Evolutionary conservation across 345 rosid species (phyloP).

Genomic region (Populus tremula): DNA sequence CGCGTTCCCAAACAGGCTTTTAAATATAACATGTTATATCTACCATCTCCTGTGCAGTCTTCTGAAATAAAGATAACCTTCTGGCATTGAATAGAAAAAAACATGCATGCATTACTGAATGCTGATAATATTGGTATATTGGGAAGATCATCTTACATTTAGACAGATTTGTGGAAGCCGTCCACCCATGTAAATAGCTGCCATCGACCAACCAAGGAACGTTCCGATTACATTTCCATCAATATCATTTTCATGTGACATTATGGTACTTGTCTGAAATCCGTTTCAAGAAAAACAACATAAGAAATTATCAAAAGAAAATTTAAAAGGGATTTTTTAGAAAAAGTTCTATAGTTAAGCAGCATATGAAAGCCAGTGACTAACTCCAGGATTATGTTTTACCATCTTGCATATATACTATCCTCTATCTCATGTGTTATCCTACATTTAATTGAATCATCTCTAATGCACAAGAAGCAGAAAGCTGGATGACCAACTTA

Average conservation of each 20-base stretch:
- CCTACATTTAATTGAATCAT: not conserved
- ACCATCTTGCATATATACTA: not conserved
- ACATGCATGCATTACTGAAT: not conserved
- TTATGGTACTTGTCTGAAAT: conserved; percentile 43
- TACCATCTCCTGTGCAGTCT: not conserved
- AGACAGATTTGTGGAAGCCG: conserved; percentile 81
- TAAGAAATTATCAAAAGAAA: not conserved
- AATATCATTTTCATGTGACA: conserved; percentile 25
- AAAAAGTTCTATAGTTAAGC: not conserved
- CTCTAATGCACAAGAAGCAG: not conserved
- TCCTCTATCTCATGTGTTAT: not conserved
- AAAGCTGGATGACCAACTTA: not conserved
- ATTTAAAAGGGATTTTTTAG: not conserved
- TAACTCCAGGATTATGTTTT: not conserved
- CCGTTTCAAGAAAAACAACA: not conserved
- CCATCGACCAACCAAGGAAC: conserved; percentile 84
- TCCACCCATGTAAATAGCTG: conserved; percentile 87
- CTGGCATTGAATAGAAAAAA: not conserved
- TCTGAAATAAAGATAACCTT: not conserved
- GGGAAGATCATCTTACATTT: conserved; percentile 47
- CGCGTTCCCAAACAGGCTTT: too few relatives aligned
- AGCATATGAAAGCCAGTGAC: not conserved
- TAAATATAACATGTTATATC: not conserved
- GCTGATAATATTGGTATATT: not conserved
- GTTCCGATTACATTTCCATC: conserved; percentile 48